phyloP scores from a whole-genome alignment of 768 basidiomycete genomes.

The Collybia nuda region DNA sequence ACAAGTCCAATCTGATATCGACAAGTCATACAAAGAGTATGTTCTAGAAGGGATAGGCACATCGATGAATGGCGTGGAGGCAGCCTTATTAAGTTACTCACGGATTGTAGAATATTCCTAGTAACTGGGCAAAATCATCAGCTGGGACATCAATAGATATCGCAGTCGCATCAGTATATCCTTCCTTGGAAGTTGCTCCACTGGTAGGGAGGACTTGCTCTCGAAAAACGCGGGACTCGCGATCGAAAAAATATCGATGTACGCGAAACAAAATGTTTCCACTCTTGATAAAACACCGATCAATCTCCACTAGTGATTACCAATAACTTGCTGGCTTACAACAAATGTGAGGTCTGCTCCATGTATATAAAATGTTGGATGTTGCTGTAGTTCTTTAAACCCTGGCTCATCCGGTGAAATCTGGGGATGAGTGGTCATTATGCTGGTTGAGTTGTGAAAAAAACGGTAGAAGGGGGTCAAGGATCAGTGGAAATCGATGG shows the following conservation, averaged over 20 bases:
- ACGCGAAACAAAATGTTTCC: conserved; percentile 50
- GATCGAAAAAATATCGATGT: conserved; percentile 61
- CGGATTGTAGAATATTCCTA: conserved; percentile 62
- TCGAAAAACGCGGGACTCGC: conserved; percentile 54
- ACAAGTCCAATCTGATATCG: conserved; percentile 48
- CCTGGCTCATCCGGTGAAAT: conserved; percentile 3
- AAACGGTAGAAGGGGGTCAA: too few species aligned
- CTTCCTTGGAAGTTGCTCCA: conserved; percentile 26
- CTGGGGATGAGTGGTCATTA: too few species aligned
- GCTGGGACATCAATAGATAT: conserved; percentile 38
- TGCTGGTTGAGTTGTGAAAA: too few species aligned
- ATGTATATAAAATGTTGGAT: conserved; percentile 47
- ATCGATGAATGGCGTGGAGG: background rate
- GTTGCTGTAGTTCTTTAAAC: conserved; percentile 17
- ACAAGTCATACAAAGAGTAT: conserved; percentile 55
- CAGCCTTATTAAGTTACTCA: conserved; percentile 20
- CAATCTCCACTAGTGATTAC: background rate
- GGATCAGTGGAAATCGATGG: too few species aligned
- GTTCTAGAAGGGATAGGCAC: conserved; percentile 29
- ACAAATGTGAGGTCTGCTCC: conserved; percentile 55
- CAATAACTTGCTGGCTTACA: conserved; percentile 29
- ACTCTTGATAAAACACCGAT: too few species aligned
- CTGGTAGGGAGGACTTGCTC: conserved; percentile 29
- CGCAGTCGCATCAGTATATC: conserved; percentile 38
- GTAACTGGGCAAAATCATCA: conserved; percentile 41